These are phyloP conservation scores for Aspergillus nomiae DNA, from an alignment of 2,329 filamentous ascomycete species.

Conservation along the genomic window DNA sequence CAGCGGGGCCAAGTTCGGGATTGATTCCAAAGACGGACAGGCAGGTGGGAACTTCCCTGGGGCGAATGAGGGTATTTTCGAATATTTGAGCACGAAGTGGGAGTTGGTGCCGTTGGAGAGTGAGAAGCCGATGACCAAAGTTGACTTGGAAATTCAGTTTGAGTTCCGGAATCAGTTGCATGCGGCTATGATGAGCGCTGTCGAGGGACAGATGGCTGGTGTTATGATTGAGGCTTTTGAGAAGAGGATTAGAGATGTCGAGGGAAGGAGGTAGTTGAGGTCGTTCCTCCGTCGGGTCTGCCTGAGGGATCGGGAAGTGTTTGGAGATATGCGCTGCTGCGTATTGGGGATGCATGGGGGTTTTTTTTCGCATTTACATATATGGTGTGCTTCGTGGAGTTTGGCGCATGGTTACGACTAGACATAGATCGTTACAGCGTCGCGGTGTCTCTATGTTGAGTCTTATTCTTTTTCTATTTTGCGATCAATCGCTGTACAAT, in stretches of 20 bases:
- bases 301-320: neutral
- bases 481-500: conserved; percentile 25
- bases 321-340: neutral
- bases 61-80: conserved; percentile 51
- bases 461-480: conserved; percentile 11
- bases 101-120: conserved; percentile 41
- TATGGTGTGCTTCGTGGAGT: conserved; percentile 2
- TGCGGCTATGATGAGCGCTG: conserved; percentile 74
- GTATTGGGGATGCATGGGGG: neutral
- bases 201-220: conserved; percentile 80
- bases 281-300: neutral
- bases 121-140: conserved; percentile 62
- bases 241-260: conserved; percentile 67
- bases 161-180: conserved; percentile 89
- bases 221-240: conserved; percentile 96
- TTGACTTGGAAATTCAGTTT: conserved; percentile 76
- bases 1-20: conserved; percentile 46
- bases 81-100: conserved; percentile 49
- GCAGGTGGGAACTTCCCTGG: conserved; percentile 57
- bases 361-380: neutral
- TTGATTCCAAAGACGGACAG: conserved; percentile 59
- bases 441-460: conserved; percentile 3
- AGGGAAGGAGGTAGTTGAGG: conserved; percentile 29
- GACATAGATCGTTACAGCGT: conserved; percentile 26
- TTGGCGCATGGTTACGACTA: conserved; percentile 20